Base-by-base conservation (phyloP, 2,329 filamentous ascomycete species). In the Trichoderma pleuroti region DNA sequence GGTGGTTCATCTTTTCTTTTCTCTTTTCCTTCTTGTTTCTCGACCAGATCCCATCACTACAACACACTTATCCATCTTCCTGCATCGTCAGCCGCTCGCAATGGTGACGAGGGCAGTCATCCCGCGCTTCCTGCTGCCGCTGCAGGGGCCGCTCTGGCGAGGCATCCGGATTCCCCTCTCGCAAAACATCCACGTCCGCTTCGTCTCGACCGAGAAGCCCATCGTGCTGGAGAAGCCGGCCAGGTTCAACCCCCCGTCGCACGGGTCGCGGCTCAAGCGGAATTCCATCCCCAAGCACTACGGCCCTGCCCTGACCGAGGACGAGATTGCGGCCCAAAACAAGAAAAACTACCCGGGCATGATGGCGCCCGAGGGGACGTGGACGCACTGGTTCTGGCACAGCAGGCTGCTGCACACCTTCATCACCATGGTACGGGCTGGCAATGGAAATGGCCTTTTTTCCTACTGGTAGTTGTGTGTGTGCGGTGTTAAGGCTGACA, bases 241-340 rank as follows among this genome's bases (percentile, higher is more conserved):
- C 77, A 92, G 91, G 79, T 98, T 97, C 86, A 93, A 93, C 61
- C 95, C 96, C 2, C 96, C 96, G 0, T 98, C 95, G 0, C 96
- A 98, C 80, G 91, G 92, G 14, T 84, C 92, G 26, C 86, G 92
- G 8, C 86, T 93, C 36, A 86, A 87, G 68, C 85, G 86, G 74
- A 79, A 78, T 81, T 80, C 77, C 30, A 80, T 84, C 8, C 90
- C 91, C 34, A 86, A 86, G 76, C 89, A 91, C 80, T 97, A 97
- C 78, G 94, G 93, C 46, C 92, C 93, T 21, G 82, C 88, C 26
- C 82, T 94, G 72, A 90, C 88, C 18, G 83, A 86, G 24, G 86
- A 90, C 65, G 91, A 97, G 80, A 82, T 85, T 64, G 83, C 87
- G 73, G 86, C 86, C 72, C 93, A 93, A 84, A 86, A 84, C 74